Percentiles rank a stretch among this genome's conserved stretches.
Conservation (phyloP, 225 moss, liverwort and hornwort species). For the Anthoceros angustus region DNA sequence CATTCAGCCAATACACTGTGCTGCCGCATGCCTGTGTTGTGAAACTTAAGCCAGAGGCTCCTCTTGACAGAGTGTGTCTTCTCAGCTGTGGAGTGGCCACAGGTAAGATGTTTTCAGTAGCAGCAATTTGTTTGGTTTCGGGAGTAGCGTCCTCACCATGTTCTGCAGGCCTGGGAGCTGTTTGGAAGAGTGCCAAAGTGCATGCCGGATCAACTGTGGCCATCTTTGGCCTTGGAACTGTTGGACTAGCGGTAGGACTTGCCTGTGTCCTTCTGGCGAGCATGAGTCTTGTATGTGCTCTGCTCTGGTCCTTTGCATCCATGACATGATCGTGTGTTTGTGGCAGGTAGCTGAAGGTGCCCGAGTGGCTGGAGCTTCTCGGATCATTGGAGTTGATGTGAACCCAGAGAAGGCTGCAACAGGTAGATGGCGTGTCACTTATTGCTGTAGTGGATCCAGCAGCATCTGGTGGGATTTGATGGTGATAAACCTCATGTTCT, state of each 20-base stretch:
- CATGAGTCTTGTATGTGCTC: neutral
- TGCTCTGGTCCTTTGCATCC: neutral
- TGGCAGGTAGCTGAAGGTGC: conserved; percentile 76
- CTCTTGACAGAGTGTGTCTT: conserved; percentile 56
- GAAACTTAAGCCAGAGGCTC: conserved; percentile 62
- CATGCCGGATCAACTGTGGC: conserved; percentile 57
- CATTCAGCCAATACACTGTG: conserved; percentile 87
- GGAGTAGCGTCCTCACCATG: neutral
- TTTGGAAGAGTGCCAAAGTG: conserved; percentile 59
- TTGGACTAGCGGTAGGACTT: conserved; percentile 59
- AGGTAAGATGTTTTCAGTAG: conserved; percentile 21
- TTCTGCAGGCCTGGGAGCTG: conserved; percentile 73
- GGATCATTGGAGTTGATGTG: conserved; percentile 69
- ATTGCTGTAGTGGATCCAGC: neutral
- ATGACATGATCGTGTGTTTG: neutral
- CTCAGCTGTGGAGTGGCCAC: conserved; percentile 68
- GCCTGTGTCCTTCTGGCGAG: too few species aligned
- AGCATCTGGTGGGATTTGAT: neutral
- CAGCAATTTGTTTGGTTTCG: neutral
- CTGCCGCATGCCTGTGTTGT: conserved; percentile 63
- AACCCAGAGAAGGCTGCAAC: conserved; percentile 34
- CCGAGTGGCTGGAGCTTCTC: conserved; percentile 50
- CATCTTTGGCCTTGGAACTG: conserved; percentile 74
- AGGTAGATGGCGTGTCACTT: conserved; percentile 20
- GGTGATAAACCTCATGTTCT: neutral